Base-by-base conservation (phyloP, 108 stramenopile species). In the Skeletonema menzelii region DNA sequence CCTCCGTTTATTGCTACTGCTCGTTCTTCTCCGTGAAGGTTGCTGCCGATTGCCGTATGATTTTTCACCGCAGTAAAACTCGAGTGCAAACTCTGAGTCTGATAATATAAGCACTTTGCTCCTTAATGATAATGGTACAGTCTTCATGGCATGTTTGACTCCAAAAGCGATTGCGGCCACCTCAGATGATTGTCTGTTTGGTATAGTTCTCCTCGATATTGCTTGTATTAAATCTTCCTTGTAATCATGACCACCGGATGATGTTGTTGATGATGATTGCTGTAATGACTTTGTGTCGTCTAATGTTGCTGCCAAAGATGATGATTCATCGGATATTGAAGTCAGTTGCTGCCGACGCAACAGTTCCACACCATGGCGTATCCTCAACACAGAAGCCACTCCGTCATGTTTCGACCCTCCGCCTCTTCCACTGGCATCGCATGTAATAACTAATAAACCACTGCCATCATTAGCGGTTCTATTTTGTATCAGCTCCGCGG, bases 381-480 rank as follows among this genome's bases (percentile, higher is more conserved):
- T 28, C 31, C 76, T 69, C 30, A 77, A 66, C 4, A 77, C 32
- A 3, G 76, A 57, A 15, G 76, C 69, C 14, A 77, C 22, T 7
- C 76, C 76, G 47, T 77, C 76, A 32, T 77, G 76, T 40, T 77
- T 77, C 47, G 76, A 77, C 22, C 76, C 76, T 5, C 76, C 76
- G 30, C 76, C 76, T 59, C 76, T 63, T 49, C 76, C 76, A 44
- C 62, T 64, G 19, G 76, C 76, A 53, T 77, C 76, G 27, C 69
- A 70, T 14, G 76, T 65, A 30, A 77, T 70, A 7, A 77, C 47
- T 22, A 77, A 59, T 14, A 77, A 57, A 19, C 49, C 49, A 55
- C 64, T 6, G 5, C 10, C 49, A 60, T 77, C 76, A 8, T 27
- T 3, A 4, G 61, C 24, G 5, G 74, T 31, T 35, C 56, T 46